phyloP scores from a whole-genome alignment of 306 rosid genomes.

The Prunus persica region DNA sequence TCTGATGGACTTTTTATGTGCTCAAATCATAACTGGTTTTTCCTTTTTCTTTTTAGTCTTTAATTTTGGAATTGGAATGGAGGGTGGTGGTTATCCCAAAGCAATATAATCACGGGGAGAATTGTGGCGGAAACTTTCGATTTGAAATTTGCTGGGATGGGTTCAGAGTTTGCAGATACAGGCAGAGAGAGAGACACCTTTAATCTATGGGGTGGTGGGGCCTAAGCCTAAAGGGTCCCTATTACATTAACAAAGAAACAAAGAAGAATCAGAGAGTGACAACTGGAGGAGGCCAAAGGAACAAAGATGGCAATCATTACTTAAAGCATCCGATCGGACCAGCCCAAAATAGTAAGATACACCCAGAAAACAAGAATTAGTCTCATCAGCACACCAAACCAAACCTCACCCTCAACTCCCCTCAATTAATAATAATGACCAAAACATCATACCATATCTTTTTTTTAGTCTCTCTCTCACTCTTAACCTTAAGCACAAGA shows the following conservation, averaged over 20 bases:
- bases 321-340: slow-evolving; percentile 40
- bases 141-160: slow-evolving; percentile 25
- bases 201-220: slow-evolving; percentile 29
- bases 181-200: slow-evolving; percentile 35
- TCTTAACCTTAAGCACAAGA: neutral
- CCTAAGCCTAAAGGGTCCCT: neutral
- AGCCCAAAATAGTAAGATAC: slow-evolving; percentile 23
- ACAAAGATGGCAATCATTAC: slow-evolving; percentile 71
- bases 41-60: neutral
- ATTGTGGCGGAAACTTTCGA: slow-evolving; percentile 10
- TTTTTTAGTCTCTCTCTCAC: neutral
- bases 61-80: slow-evolving; percentile 1
- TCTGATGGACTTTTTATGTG: slow-evolving; percentile 2
- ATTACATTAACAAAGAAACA: slow-evolving; percentile 29
- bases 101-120: slow-evolving; percentile 31
- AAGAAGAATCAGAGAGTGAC: slow-evolving; percentile 48
- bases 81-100: slow-evolving; percentile 28
- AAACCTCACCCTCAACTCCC: neutral
- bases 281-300: slow-evolving; percentile 68
- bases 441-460: neutral
- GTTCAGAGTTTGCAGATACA: slow-evolving; percentile 8
- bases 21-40: neutral
- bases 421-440: neutral
- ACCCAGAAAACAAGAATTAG: slow-evolving; percentile 28
- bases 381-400: slow-evolving; percentile 37